These are phyloP conservation scores for Claviceps lovelessii DNA, from an alignment of 2,329 filamentous ascomycete genomes.

Conservation along the genomic window DNA sequence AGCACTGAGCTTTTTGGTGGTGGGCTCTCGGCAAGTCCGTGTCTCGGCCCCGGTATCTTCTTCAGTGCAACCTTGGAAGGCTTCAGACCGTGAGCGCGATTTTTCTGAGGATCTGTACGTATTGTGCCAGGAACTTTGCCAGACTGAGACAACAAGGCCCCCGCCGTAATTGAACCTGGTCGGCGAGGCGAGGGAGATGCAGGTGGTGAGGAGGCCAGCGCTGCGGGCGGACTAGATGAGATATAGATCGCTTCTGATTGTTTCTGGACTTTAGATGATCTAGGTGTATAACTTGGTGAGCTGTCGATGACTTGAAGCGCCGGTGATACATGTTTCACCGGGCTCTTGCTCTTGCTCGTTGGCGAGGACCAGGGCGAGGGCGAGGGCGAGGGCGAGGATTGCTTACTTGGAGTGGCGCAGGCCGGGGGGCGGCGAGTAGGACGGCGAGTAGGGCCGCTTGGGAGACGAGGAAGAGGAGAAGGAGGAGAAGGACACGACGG, in stretches of 20 bases:
- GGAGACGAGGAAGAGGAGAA: background rate
- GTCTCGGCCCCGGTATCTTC: background rate
- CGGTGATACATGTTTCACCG: conserved; percentile 8
- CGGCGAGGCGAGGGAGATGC: conserved; percentile 11
- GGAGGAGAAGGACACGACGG: too few relatives aligned
- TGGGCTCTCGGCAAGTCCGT: background rate
- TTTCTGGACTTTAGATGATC: conserved; percentile 14
- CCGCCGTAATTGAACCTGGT: conserved; percentile 4
- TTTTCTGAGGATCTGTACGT: conserved; percentile 11
- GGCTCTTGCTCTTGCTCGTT: conserved; percentile 5
- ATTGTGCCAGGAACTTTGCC: conserved; percentile 13
- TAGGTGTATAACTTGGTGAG: conserved; percentile 29
- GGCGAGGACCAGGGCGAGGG: background rate
- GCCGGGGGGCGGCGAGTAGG: background rate
- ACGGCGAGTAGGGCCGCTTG: background rate
- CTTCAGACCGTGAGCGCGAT: conserved; percentile 10
- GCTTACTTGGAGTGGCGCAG: conserved; percentile 21
- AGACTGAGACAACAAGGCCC: conserved; percentile 5
- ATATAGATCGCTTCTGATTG: conserved; percentile 27
- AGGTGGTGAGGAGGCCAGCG: conserved; percentile 16
- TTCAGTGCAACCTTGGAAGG: conserved; percentile 1
- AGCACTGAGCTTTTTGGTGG: conserved; percentile 2
- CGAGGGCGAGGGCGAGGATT: conserved; percentile 13
- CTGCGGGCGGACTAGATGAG: conserved; percentile 27
- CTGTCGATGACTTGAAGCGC: conserved; percentile 25